A percentile compares a stretch with the other conserved stretches of the same genome.
These are phyloP conservation scores for Arctostaphylos glauca DNA, from an alignment of 148 eudicot species.

Conservation along the genomic window DNA sequence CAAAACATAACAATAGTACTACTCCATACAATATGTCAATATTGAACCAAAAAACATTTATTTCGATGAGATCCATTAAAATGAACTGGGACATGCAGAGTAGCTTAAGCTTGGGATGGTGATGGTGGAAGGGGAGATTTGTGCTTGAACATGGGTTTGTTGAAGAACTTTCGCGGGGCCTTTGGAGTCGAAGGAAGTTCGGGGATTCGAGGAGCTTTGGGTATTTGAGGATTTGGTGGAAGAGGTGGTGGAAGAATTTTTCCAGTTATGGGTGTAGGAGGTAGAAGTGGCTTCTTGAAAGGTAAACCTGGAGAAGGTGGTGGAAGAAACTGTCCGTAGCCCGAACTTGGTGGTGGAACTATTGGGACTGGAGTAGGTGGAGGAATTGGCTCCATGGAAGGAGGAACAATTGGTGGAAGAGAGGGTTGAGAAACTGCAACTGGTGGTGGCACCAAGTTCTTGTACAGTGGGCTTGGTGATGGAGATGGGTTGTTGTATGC, in stretches of 20 bases:
- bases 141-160: neutral
- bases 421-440: no score
- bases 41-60: neutral
- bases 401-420: neutral
- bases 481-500: neutral
- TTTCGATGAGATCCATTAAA: neutral
- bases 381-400: neutral
- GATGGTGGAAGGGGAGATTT: neutral
- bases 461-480: neutral
- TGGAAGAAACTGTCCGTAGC: neutral
- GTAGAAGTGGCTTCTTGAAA: conserved; percentile 32
- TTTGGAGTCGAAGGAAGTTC: conserved; percentile 1
- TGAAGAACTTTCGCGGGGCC: conserved; percentile 12
- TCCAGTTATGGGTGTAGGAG: no score
- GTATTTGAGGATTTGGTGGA: neutral
- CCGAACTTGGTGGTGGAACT: neutral
- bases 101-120: neutral
- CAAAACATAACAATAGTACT: neutral
- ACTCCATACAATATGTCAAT: no score
- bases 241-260: no score
- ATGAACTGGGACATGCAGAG: neutral
- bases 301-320: neutral
- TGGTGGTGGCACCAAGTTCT: neutral
- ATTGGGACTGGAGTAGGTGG: neutral
- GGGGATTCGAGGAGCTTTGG: conserved; percentile 14